Evolutionary conservation across 2,329 filamentous ascomycete genomes (phyloP).

Genomic region (Parastagonospora nodorum): DNA sequence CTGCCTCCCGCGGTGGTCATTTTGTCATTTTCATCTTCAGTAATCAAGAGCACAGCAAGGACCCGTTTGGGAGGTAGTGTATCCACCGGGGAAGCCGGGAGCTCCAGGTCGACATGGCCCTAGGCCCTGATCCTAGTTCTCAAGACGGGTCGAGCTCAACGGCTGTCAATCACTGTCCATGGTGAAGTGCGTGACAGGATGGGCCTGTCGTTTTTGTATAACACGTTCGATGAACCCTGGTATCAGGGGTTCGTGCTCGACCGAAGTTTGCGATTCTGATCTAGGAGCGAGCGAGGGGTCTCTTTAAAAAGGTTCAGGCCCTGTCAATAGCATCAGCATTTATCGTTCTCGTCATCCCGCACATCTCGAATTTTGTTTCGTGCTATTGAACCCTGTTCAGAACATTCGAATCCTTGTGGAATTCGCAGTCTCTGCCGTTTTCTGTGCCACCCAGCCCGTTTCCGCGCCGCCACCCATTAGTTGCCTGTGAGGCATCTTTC

Average conservation of each 20-base stretch:
- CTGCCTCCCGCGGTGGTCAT: conserved; percentile 2
- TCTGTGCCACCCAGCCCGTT: too few species aligned
- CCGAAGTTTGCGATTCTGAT: background rate
- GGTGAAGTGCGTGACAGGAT: conserved; percentile 4
- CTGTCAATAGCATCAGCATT: conserved; percentile 17
- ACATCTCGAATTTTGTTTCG: conserved; percentile 6
- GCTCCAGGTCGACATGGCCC: background rate
- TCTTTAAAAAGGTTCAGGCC: conserved; percentile 4
- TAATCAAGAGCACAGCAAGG: background rate
- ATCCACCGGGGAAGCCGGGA: conserved; percentile 12
- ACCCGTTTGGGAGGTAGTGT: conserved; percentile 3
- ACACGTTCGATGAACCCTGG: conserved; percentile 2
- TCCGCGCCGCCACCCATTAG: too few species aligned
- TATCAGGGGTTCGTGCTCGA: conserved; percentile 1
- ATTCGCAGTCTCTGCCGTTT: background rate
- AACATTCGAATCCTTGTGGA: background rate
- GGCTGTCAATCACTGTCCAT: conserved; percentile 4
- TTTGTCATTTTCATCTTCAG: conserved; percentile 4
- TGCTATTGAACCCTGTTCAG: conserved; percentile 9
- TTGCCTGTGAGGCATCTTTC: too few species aligned
- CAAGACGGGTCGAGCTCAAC: conserved; percentile 8
- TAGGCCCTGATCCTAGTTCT: conserved; percentile 5
- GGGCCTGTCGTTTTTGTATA: conserved; percentile 6
- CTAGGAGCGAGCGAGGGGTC: background rate
- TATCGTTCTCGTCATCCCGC: conserved; percentile 12